Evolutionary conservation across 1,284 basidiomycete species (phyloP).

Genomic region (Malassezia sp.): DNA sequence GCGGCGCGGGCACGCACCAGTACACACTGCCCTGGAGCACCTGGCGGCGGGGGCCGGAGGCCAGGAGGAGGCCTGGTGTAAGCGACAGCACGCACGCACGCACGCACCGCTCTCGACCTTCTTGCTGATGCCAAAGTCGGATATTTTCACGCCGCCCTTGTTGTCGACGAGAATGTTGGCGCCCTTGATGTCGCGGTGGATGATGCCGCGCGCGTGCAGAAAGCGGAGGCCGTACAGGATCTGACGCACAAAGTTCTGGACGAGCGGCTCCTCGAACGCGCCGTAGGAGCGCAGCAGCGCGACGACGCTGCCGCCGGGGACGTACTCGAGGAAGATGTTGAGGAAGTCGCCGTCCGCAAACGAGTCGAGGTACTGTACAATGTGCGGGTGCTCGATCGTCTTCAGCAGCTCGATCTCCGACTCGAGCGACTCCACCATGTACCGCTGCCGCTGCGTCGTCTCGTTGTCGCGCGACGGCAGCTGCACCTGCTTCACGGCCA

Average conservation of each 20-base stretch:
- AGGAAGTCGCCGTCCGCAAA: constrained; percentile 52
- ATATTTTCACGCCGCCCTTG: constrained; percentile 95
- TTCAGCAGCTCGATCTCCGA: constrained; percentile 91
- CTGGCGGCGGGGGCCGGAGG: not conserved
- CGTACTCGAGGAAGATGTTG: constrained; percentile 98
- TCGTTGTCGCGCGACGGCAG: constrained; percentile 72
- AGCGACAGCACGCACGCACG: too few species aligned
- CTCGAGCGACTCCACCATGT: constrained; percentile 88
- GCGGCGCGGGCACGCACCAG: too few species aligned
- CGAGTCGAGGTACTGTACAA: constrained; percentile 75
- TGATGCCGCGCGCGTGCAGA: constrained; percentile 84
- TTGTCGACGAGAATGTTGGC: constrained; percentile 97
- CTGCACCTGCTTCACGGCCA: constrained; percentile 99
- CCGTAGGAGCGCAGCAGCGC: constrained; percentile 86
- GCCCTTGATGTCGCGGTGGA: constrained; percentile 96
- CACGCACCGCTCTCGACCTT: constrained; percentile 87
- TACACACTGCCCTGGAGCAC: constrained; percentile 15
- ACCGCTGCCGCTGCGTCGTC: constrained; percentile 84
- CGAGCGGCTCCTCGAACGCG: constrained; percentile 87
- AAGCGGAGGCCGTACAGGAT: constrained; percentile 84
- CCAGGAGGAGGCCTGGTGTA: constrained; percentile 7
- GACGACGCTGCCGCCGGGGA: constrained; percentile 91
- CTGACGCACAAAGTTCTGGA: constrained; percentile 86
- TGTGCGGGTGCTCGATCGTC: constrained; percentile 88
- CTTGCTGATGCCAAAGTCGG: constrained; percentile 97